Percentiles rank a stretch among this genome's conserved stretches.
Evolutionary conservation across 768 basidiomycete species (phyloP).

Genomic region (Leccinum truebloodii): DNA sequence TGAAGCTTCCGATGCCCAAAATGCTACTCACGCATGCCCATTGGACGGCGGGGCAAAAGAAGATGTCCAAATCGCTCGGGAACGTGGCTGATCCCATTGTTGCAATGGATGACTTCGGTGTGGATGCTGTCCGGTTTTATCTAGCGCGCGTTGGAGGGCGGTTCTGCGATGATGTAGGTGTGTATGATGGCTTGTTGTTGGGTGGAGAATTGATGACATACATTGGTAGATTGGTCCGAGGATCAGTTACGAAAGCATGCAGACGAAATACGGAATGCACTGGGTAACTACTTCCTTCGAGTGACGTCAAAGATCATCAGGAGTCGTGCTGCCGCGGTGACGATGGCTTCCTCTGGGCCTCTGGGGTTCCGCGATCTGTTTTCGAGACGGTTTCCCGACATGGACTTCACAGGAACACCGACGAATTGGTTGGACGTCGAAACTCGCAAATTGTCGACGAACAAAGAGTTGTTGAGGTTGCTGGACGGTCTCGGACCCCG

Average conservation of each 20-base stretch:
- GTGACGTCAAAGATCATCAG: constrained; percentile 57
- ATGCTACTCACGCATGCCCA: constrained; percentile 70
- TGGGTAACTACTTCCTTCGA: constrained; percentile 82
- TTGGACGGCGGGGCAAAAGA: constrained; percentile 81
- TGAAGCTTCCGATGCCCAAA: constrained; percentile 55
- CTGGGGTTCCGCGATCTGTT: constrained; percentile 22
- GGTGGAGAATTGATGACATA: not conserved
- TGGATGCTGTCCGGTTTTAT: constrained; percentile 80
- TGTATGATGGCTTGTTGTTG: constrained; percentile 15
- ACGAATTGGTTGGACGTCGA: constrained; percentile 16
- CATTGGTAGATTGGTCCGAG: constrained; percentile 66
- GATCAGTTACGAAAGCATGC: constrained; percentile 64
- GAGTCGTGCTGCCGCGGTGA: constrained; percentile 16
- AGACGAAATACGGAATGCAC: constrained; percentile 55
- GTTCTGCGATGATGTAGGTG: constrained; percentile 76
- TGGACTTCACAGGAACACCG: constrained; percentile 1
- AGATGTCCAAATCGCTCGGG: constrained; percentile 89
- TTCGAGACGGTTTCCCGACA: constrained; percentile 9
- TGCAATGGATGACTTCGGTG: constrained; percentile 66
- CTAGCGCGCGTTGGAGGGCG: constrained; percentile 79
- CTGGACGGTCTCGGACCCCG: constrained; percentile 21
- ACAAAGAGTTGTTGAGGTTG: constrained; percentile 25
- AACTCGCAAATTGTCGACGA: constrained; percentile 16
- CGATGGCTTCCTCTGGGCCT: constrained; percentile 6
- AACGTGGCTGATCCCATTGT: constrained; percentile 84